Conservation (phyloP, 73 alveolate species). For the Breviolum minutum region DNA sequence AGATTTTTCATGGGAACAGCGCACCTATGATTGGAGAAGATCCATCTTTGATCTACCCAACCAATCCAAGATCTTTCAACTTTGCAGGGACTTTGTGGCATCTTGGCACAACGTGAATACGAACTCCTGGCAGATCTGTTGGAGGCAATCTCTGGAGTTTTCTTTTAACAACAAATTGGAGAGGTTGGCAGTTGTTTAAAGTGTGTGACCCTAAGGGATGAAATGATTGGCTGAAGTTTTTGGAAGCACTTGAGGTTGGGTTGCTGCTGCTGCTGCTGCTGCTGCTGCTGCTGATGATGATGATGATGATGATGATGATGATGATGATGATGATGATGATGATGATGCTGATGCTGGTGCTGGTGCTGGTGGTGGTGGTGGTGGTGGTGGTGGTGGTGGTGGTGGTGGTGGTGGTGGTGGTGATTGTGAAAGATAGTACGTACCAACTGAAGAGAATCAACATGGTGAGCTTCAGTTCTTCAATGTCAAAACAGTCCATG, state of each 20-base stretch:
- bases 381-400: too few relatives aligned
- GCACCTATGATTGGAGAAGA: too few relatives aligned
- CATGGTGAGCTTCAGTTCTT: neutral
- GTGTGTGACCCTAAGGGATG: too few relatives aligned
- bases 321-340: too few relatives aligned
- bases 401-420: too few relatives aligned
- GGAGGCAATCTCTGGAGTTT: slow-evolving; percentile 24
- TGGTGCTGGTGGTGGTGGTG: too few relatives aligned
- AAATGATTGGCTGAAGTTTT: too few relatives aligned
- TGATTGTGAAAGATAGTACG: neutral
- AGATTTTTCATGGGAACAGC: too few relatives aligned
- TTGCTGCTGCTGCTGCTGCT: neutral
- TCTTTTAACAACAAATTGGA: neutral
- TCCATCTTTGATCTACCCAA: too few relatives aligned
- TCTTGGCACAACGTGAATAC: slow-evolving; percentile 78
- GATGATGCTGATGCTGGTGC: too few relatives aligned
- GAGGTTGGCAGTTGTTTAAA: neutral
- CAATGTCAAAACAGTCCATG: neutral
- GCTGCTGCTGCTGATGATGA: neutral
- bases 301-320: too few relatives aligned
- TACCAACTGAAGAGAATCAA: neutral
- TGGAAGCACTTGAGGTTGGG: too few relatives aligned
- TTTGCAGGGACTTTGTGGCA: slow-evolving; percentile 77
- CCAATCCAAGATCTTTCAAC: neutral
- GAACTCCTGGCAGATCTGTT: slow-evolving; percentile 71